These are phyloP conservation scores for Eremothecium gossypii DNA, from an alignment of 1,139 yeast species.

Conservation along the genomic window DNA sequence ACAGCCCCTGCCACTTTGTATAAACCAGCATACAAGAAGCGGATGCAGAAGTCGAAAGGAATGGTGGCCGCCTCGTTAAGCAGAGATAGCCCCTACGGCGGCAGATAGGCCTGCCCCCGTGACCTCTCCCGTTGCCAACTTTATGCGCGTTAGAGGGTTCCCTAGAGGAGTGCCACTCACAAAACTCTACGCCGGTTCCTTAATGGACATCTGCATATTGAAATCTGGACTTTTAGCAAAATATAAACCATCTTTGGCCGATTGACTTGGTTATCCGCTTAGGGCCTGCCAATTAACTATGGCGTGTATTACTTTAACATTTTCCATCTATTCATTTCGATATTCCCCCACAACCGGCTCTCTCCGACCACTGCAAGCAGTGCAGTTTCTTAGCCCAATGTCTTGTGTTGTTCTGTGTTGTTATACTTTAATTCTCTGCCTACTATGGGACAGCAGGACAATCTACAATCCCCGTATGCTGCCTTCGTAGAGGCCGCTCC, in stretches of 20 bases:
- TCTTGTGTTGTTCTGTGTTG: too few species aligned
- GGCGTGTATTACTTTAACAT: too few species aligned
- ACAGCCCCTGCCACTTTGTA: conserved; percentile 17
- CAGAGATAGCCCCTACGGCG: conserved; percentile 11
- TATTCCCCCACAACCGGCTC: too few species aligned
- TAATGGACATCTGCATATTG: not conserved
- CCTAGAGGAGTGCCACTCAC: not conserved
- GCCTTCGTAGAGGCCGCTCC: too few species aligned
- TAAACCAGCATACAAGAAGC: conserved; percentile 33
- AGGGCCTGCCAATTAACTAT: too few species aligned
- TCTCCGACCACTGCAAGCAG: too few species aligned
- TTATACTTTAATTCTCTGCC: too few species aligned
- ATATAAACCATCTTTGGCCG: not conserved
- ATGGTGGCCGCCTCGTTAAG: conserved; percentile 29
- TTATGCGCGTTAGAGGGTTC: not conserved
- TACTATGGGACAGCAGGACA: too few species aligned
- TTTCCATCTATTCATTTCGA: too few species aligned
- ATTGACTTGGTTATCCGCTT: too few species aligned
- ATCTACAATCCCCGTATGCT: too few species aligned
- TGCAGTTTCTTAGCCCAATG: too few species aligned
- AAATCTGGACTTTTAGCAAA: not conserved
- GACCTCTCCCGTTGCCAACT: not conserved
- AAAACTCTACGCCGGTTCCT: not conserved
- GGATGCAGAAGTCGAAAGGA: conserved; percentile 21
- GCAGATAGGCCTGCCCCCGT: not conserved